Evolutionary conservation across 2,329 filamentous ascomycete species (phyloP), one percentile per base, ranked within the genome.

Genomic region (Falciphora oryzae): DNA sequence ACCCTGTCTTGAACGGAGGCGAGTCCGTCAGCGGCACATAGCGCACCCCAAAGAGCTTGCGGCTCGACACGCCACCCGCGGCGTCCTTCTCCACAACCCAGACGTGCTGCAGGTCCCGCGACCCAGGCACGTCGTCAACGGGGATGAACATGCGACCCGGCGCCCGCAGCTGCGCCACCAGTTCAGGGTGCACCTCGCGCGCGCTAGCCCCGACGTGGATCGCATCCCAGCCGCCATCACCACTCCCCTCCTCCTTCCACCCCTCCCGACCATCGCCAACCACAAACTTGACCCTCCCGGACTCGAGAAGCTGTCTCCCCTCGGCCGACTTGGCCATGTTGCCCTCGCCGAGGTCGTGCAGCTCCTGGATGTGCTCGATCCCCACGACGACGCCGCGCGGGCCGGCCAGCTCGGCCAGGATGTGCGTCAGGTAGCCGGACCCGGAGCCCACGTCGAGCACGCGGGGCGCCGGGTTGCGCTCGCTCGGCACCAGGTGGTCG

Each of bases 161-260:
- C 3, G 84, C 79, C 68, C 86, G 87, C 69, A 99, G 78, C 79
- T 98, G 95, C 35, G 88, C 84, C 59, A 96, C 77, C 68, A 98
- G 77, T 66, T 85, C 83, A 25, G 84, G 73, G 73, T 96, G 93
- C 64, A 96, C 77, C 72, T 87, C 84, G 29, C 79, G 83, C 0
- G 94, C 94, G 10, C 92, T 91, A 0, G 95, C 95, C 0, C 95
- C 95, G 3, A 98, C 95, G 74, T 98, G 95, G 66, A 99, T 98
- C 2, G 91, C 93, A 81, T 98, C 92, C 82, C 94, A 99, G 0
- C 87, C 83, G 35, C 75, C 77, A 67, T 71, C 77, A 65, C 77
- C 71, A 1, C 72, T 67, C 1, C 56, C 61, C 13, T 68, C 68
- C 4, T 82, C 83, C 2, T 81, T 71, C 83, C 84, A 89, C 1